Percentiles rank a stretch among this genome's conserved stretches.
Evolutionary conservation across 108 stramenopile genomes (phyloP).

Genomic region (Skeletonema tropicum): DNA sequence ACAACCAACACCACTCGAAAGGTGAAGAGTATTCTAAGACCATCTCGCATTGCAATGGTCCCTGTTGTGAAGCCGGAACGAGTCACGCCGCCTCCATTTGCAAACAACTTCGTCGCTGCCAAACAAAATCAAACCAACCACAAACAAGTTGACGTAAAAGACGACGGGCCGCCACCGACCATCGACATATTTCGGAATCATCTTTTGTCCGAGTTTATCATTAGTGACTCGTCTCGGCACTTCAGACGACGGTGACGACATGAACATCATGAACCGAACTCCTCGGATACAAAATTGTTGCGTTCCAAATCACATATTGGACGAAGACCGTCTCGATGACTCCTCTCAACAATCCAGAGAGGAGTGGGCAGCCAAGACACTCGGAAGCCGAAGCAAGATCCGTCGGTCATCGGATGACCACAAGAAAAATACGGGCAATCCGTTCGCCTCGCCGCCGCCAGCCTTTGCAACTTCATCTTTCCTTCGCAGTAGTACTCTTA

Average conservation of each 20-base stretch:
- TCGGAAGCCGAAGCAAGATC: not conserved
- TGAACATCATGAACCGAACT: not conserved
- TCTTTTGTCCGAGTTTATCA: not conserved
- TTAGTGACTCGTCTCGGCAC: not conserved
- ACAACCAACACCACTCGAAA: too few relatives aligned
- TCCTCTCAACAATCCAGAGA: not conserved
- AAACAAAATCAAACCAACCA: not conserved
- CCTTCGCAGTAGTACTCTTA: not conserved
- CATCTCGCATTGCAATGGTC: not conserved
- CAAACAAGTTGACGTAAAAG: not conserved
- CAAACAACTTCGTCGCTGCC: not conserved
- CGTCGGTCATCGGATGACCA: not conserved
- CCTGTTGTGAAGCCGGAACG: not conserved
- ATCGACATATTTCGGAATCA: not conserved
- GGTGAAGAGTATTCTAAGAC: not conserved
- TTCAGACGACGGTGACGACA: not conserved
- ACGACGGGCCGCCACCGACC: not conserved
- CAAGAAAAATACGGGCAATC: not conserved
- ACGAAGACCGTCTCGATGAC: not conserved
- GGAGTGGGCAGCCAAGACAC: slow-evolving; percentile 4
- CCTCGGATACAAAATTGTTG: not conserved
- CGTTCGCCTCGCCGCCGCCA: not conserved
- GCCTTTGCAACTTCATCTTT: not conserved
- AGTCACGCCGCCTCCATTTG: not conserved
- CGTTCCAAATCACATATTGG: not conserved